phyloP scores from a whole-genome alignment of 768 basidiomycete genomes.

The Agrocybe pediades region DNA sequence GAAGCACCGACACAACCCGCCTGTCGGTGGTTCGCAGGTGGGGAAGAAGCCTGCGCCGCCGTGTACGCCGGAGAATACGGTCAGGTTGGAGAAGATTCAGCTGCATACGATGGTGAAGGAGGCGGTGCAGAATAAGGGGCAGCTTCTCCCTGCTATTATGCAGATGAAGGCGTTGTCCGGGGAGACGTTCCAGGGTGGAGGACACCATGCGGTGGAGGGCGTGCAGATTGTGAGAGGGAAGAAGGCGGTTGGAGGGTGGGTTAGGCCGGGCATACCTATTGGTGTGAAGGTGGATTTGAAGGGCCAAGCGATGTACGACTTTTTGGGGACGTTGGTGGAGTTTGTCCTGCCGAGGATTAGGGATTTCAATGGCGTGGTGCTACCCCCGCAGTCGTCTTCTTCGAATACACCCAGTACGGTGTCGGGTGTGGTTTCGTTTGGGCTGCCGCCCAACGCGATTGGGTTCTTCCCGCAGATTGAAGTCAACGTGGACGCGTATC shows the following conservation, averaged over 20 bases:
- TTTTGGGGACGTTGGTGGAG: slow-evolving; percentile 83
- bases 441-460: slow-evolving; percentile 83
- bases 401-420: slow-evolving; percentile 75
- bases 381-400: slow-evolving; percentile 76
- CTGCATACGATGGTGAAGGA: slow-evolving; percentile 88
- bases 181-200: slow-evolving; percentile 74
- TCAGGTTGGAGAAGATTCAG: slow-evolving; percentile 80
- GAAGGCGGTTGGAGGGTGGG: slow-evolving; percentile 80
- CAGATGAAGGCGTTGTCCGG: slow-evolving; percentile 87
- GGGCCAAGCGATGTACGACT: slow-evolving; percentile 94
- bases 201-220: slow-evolving; percentile 67
- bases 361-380: slow-evolving; percentile 82
- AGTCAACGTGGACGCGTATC: slow-evolving; percentile 90
- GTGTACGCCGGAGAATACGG: slow-evolving; percentile 66
- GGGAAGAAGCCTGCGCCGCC: slow-evolving; percentile 70
- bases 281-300: slow-evolving; percentile 90
- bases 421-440: slow-evolving; percentile 88
- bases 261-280: slow-evolving; percentile 77
- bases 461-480: slow-evolving; percentile 95
- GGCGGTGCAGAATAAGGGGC: slow-evolving; percentile 65
- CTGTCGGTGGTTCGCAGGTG: slow-evolving; percentile 70
- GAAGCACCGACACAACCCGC: slow-evolving; percentile 73
- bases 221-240: slow-evolving; percentile 76
- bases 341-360: slow-evolving; percentile 94
- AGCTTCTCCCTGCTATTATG: slow-evolving; percentile 84